Evolutionary conservation across 768 basidiomycete species (phyloP).

Genomic region (Lactifluus hygrophoroides): DNA sequence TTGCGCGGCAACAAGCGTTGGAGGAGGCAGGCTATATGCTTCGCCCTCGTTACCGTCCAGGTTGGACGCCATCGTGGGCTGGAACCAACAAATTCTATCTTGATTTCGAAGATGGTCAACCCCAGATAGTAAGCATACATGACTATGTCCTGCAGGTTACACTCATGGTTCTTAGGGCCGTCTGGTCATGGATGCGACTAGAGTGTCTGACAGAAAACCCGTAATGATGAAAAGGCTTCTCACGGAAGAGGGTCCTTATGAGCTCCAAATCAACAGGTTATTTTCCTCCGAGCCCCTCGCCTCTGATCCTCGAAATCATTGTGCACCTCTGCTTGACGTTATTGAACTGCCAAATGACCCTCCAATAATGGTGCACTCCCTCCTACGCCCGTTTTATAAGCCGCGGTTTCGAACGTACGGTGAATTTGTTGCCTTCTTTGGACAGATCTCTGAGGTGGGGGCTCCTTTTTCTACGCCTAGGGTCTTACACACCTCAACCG

Average conservation of each 20-base stretch:
- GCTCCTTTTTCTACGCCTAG: neutral
- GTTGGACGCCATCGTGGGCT: slow-evolving; percentile 2
- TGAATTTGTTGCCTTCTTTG: slow-evolving; percentile 29
- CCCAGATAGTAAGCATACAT: neutral
- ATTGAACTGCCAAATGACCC: slow-evolving; percentile 19
- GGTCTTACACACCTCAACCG: neutral
- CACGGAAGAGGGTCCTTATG: neutral
- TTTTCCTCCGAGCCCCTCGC: slow-evolving; percentile 17
- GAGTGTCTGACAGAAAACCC: slow-evolving; percentile 1
- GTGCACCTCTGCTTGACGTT: slow-evolving; percentile 22
- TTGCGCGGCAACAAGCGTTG: neutral
- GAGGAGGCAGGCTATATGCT: slow-evolving; percentile 3
- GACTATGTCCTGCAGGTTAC: too few species aligned
- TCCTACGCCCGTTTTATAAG: slow-evolving; percentile 23
- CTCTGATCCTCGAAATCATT: slow-evolving; percentile 24
- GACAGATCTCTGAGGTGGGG: slow-evolving; percentile 31
- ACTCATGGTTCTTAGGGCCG: neutral
- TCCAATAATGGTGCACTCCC: slow-evolving; percentile 28
- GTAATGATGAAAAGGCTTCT: slow-evolving; percentile 6
- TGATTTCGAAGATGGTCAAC: slow-evolving; percentile 9
- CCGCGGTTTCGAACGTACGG: slow-evolving; percentile 30
- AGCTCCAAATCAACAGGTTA: neutral
- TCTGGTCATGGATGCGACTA: slow-evolving; percentile 8
- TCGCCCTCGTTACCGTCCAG: slow-evolving; percentile 1
- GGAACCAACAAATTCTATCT: neutral